Base-by-base conservation (phyloP, 768 basidiomycete genomes). In the Pisolithus orientalis region DNA sequence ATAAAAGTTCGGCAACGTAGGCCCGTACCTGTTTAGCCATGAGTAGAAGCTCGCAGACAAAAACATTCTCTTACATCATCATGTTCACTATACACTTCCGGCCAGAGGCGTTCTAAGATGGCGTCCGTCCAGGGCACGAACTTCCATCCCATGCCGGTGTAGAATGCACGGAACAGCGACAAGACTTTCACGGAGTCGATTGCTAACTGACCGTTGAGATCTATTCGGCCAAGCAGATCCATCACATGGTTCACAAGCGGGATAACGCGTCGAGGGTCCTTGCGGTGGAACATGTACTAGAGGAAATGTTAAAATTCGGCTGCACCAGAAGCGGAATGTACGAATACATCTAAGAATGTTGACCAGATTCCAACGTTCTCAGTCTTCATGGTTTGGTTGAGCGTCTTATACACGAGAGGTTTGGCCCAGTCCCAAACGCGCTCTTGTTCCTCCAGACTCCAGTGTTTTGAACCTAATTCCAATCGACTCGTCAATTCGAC, bases 221-320 rank as follows among this genome's bases (percentile, higher is more conserved):
- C 92, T 37, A 85, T 74, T 9, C 72, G 70, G 5, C 77, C 67
- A 62, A 87, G 87, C 29, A 82, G 74, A 21, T 78, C 68, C 39
- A 90, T 67, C 34, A 94, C 68, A 61, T 82, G 84, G 61, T 92
- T 83, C 14, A 94, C 78, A 16, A 96, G 69, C 0, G 87, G 86
- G 58, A 89, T 86, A 31, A 89, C 73, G 32, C 93, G 77, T 27
- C 93, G 83, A 24, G 93, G 91, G 66, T 96, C 94, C 57, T 82
- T 83, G 55, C 81, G 80, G 61, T 80, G 80, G 62, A 92, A 85
- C 47, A 87, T 70, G 61, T 90, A 90, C 84, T 92, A 58, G 2
- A 49, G 32, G n/a, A 9, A 27, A 46, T 21, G 44, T 59, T 24
- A 50, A 51, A 59, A 38, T 45, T 45, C 21, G 5, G 14, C 17